These are phyloP conservation scores for Limonium bicolor DNA, from an alignment of 148 eudicot genomes.

Conservation along the genomic window DNA sequence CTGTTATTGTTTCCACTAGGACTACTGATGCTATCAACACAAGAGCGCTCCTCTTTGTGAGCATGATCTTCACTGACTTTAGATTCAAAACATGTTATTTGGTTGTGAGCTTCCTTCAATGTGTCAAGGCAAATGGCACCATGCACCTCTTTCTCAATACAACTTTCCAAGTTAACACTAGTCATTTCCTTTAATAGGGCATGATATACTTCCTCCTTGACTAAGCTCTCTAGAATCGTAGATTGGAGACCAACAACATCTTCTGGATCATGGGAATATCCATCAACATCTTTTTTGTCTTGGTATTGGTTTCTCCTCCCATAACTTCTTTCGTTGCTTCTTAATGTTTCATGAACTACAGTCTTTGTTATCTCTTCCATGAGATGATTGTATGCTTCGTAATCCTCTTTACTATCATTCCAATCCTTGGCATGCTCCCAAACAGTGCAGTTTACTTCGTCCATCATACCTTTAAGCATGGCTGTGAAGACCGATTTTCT, in stretches of 20 bases:
- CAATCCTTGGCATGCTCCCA: too few species aligned
- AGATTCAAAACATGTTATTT: neutral
- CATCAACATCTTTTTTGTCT: neutral
- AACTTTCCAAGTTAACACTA: slow-evolving; percentile 9
- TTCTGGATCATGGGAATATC: too few species aligned
- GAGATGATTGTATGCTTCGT: neutral
- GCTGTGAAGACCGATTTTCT: too few species aligned
- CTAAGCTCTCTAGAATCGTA: slow-evolving; percentile 5
- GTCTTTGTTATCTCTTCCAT: neutral
- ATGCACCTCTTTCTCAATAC: slow-evolving; percentile 17
- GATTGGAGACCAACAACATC: too few species aligned
- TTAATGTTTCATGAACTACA: slow-evolving; percentile 2
- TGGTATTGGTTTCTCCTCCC: neutral
- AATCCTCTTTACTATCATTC: neutral
- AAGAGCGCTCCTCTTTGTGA: neutral
- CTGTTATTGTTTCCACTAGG: neutral
- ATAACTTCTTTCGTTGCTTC: neutral
- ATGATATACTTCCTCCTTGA: slow-evolving; percentile 18
- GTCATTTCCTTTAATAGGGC: slow-evolving; percentile 19
- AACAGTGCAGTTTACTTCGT: too few species aligned
- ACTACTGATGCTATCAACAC: too few species aligned
- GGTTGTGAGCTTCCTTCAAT: slow-evolving; percentile 6
- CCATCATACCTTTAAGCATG: too few species aligned
- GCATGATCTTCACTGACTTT: neutral
- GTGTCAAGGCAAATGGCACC: slow-evolving; percentile 12